Base-by-base conservation (phyloP, 2,329 filamentous ascomycete species). In the Clonostachys solani region DNA sequence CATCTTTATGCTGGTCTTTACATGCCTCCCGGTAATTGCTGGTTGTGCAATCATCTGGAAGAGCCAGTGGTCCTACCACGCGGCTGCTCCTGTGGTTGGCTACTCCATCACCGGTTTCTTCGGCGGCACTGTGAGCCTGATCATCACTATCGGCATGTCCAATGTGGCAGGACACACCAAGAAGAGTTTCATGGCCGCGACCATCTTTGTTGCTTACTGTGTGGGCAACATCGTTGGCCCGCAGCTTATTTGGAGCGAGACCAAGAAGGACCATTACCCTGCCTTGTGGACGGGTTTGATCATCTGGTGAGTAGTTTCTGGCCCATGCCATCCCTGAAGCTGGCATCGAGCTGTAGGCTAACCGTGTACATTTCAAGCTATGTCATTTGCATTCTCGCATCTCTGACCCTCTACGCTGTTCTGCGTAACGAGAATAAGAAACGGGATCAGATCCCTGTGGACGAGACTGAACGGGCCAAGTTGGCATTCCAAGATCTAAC, bases 1-100 rank as follows among this genome's bases (percentile, higher is more conserved):
- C 13, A 76, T 89, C 43, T 60, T 81, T 6, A 77, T 89, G 63
- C 72, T 91, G 1, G 64, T 87, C 5, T 42, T 78, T 4, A 86
- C 81, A 53, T 89, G 85, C 50, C 70, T 91, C 0, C 87, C 86
- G 1, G 85, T 90, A 45, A 87, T 91, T 43, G 84, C 84, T 0
- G 86, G 87, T 2, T 90, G 83, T 57, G 79, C 76, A 5, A 79
- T 89, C 61, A 89, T 92, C 55, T 91, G 87, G 87, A 86, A 82
- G 60, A 79, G 68, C 46, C 59, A 65, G 13, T 83, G 87, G 87
- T 73, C 72, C 7, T 74, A 83, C 52, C 84, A 78, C 38, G 81
- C 86, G 1, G 78, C 78, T 0, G 77, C 80, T 0, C 86, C 86
- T 0, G 82, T 91, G 0, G 76, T 81, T 0, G 87, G 86, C 1